phyloP scores from a whole-genome alignment of 805 yeast species.

The Tetrapisispora namnaoensis region DNA sequence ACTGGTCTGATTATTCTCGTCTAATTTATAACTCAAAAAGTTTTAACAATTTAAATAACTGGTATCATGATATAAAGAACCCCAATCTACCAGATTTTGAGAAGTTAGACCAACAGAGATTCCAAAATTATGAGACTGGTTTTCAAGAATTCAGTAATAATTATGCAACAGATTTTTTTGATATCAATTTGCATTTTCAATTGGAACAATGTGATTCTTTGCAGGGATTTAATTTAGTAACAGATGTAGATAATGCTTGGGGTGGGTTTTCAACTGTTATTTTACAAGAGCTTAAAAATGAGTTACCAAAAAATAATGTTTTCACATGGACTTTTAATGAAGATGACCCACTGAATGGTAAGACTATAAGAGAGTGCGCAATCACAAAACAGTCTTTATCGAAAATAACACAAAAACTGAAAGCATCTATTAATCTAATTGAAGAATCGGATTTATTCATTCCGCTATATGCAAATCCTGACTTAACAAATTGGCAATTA shows the following conservation, averaged over 20 bases:
- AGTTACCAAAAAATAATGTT: slow-evolving; percentile 41
- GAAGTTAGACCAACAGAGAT: slow-evolving; percentile 22
- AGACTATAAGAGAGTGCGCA: slow-evolving; percentile 6
- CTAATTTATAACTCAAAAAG: slow-evolving; percentile 57
- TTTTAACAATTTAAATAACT: slow-evolving; percentile 44
- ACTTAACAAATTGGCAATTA: slow-evolving; percentile 21
- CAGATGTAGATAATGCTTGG: slow-evolving; percentile 78
- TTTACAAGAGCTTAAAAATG: slow-evolving; percentile 55
- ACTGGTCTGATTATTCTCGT: slow-evolving; percentile 76
- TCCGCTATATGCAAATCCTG: slow-evolving; percentile 36
- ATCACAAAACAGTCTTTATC: slow-evolving; percentile 3
- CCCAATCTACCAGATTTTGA: slow-evolving; percentile 26
- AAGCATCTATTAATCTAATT: slow-evolving; percentile 38
- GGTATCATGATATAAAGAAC: slow-evolving; percentile 36
- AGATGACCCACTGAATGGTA: slow-evolving; percentile 16
- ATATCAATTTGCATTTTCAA: slow-evolving; percentile 45
- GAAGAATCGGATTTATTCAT: slow-evolving; percentile 44
- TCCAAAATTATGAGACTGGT: slow-evolving; percentile 48
- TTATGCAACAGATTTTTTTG: slow-evolving; percentile 42
- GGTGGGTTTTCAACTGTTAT: slow-evolving; percentile 56
- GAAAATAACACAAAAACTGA: slow-evolving; percentile 33
- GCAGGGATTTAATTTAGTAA: slow-evolving; percentile 57
- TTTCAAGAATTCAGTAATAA: slow-evolving; percentile 42
- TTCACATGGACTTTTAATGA: slow-evolving; percentile 40
- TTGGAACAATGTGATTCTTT: slow-evolving; percentile 71